Percentiles rank a stretch among this genome's conserved stretches.
Evolutionary conservation across 306 rosid species (phyloP).

Genomic region (Vigna reflexopilosa): DNA sequence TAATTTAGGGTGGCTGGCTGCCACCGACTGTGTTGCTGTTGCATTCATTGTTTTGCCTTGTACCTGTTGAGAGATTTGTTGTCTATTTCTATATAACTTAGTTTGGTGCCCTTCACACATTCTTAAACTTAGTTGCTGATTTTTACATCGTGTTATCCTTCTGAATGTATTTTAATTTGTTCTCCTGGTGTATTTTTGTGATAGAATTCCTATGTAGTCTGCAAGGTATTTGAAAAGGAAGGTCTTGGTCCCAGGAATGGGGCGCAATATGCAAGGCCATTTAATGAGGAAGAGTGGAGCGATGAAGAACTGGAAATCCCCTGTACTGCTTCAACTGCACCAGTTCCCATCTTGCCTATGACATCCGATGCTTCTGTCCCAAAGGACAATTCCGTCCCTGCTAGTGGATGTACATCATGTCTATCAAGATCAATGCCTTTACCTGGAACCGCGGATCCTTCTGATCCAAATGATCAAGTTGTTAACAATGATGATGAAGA

Average conservation of each 20-base stretch:
- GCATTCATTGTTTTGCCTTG: slow-evolving; percentile 23
- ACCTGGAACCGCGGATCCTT: slow-evolving; percentile 20
- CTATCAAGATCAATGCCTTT: slow-evolving; percentile 45
- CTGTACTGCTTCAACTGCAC: slow-evolving; percentile 25
- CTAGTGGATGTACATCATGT: slow-evolving; percentile 41
- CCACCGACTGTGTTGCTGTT: neutral
- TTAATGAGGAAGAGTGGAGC: slow-evolving; percentile 72
- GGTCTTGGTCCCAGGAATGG: slow-evolving; percentile 79
- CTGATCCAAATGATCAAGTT: slow-evolving; percentile 35
- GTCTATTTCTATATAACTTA: neutral
- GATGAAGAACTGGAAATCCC: slow-evolving; percentile 54
- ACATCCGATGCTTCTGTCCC: slow-evolving; percentile 12
- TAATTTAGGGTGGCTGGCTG: neutral
- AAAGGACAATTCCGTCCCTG: slow-evolving; percentile 23
- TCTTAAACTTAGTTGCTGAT: neutral
- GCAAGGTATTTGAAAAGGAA: slow-evolving; percentile 64
- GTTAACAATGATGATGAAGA: slow-evolving; percentile 40
- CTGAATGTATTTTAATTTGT: slow-evolving; percentile 22
- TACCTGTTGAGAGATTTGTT: slow-evolving; percentile 2
- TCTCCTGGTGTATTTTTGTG: slow-evolving; percentile 32
- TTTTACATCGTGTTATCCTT: neutral
- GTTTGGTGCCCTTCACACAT: neutral
- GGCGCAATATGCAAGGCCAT: slow-evolving; percentile 71
- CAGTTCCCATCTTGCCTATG: slow-evolving; percentile 28
- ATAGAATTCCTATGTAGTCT: slow-evolving; percentile 75